Evolutionary conservation across 75 land plant species (phyloP).

Genomic region (Adiantum capillusveneris): DNA sequence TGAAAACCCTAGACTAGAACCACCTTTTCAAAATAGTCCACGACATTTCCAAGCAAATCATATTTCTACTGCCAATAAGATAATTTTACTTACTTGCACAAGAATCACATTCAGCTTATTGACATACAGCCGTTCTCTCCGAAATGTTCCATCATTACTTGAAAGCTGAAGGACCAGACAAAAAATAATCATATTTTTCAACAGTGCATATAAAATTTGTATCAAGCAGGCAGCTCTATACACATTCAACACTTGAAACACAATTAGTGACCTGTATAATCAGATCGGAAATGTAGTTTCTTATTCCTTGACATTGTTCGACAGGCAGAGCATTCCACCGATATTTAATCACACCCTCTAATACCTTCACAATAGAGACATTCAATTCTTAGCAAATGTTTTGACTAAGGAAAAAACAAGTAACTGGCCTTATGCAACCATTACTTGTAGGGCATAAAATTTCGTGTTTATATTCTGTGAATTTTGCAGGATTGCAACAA

Average conservation of each 20-base stretch:
- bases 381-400: background rate
- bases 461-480: conserved; percentile 83
- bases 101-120: conserved; percentile 93
- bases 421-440: background rate
- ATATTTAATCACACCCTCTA: conserved; percentile 95
- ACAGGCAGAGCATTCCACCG: conserved; percentile 96
- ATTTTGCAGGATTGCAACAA: conserved; percentile 85
- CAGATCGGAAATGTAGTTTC: conserved; percentile 93
- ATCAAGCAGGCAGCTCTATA: too few species aligned
- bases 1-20: too few species aligned
- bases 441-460: conserved; percentile 93
- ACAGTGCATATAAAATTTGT: background rate
- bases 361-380: conserved; percentile 40
- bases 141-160: conserved; percentile 78
- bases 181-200: too few species aligned
- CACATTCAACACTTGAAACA: background rate
- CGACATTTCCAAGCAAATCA: too few species aligned
- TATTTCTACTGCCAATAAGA: too few species aligned
- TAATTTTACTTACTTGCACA: conserved; percentile 73
- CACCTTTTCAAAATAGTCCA: too few species aligned
- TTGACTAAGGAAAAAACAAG: too few species aligned
- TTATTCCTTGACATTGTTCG: conserved; percentile 95
- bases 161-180: conserved; percentile 54
- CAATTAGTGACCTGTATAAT: conserved; percentile 74
- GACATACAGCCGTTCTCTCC: conserved; percentile 75